These are phyloP conservation scores for Vicia sativa DNA, from an alignment of 306 rosid genomes.

Conservation along the genomic window DNA sequence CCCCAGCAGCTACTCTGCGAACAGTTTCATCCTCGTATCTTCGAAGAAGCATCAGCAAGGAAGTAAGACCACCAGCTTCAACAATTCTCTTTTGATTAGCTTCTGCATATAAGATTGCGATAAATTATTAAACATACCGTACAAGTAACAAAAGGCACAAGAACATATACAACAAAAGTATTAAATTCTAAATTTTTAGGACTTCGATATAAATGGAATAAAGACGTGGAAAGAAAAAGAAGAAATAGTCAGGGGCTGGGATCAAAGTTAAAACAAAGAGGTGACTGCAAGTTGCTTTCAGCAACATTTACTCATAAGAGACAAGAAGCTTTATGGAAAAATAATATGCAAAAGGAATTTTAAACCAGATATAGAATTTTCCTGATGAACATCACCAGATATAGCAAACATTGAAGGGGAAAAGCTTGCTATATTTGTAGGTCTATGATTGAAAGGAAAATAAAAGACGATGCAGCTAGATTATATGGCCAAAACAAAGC, in stretches of 20 bases:
- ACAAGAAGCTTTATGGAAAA: slow-evolving; percentile 15
- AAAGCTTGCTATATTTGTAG: neutral
- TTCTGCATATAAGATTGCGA: slow-evolving; percentile 62
- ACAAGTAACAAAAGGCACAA: slow-evolving; percentile 1
- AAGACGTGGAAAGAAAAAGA: slow-evolving; percentile 31
- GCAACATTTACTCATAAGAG: slow-evolving; percentile 24
- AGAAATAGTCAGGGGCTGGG: slow-evolving; percentile 9
- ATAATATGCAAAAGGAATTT: neutral
- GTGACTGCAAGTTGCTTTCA: slow-evolving; percentile 23
- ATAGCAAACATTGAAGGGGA: slow-evolving; percentile 13
- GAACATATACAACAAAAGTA: slow-evolving; percentile 20
- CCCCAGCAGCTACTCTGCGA: slow-evolving; percentile 97
- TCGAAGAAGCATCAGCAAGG: slow-evolving; percentile 94
- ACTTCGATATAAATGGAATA: slow-evolving; percentile 12
- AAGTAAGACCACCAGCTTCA: slow-evolving; percentile 94
- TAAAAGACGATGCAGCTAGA: neutral
- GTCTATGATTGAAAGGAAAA: neutral
- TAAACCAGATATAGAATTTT: slow-evolving; percentile 6
- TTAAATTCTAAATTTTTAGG: neutral
- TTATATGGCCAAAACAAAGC: slow-evolving; percentile 16
- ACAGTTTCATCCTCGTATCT: slow-evolving; percentile 95
- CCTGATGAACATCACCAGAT: neutral
- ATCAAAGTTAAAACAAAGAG: slow-evolving; percentile 7
- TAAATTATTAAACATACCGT: slow-evolving; percentile 27
- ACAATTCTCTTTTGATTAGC: slow-evolving; percentile 91